These are phyloP conservation scores for Rhododendron molle DNA, from an alignment of 148 eudicot genomes.

Conservation along the genomic window DNA sequence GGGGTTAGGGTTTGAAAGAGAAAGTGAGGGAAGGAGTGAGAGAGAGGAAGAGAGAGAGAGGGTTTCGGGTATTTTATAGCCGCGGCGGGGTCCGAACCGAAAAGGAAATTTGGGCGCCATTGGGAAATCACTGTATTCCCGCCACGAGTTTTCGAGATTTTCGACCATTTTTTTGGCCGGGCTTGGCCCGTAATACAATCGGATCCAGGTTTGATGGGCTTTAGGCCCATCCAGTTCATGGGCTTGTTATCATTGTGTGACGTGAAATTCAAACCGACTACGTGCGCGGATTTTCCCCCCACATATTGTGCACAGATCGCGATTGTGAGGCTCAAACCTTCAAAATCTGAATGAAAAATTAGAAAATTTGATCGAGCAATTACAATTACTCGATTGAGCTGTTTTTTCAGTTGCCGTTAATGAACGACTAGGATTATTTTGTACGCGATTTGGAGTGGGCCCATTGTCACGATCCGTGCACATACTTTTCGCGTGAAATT, in stretches of 20 bases:
- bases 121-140: neutral
- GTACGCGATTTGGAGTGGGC: accelerated
- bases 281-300: too few species aligned
- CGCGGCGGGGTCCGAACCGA: neutral
- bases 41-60: neutral
- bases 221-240: neutral
- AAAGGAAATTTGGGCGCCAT: neutral
- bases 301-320: too few species aligned
- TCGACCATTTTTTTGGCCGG: neutral
- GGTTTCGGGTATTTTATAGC: neutral
- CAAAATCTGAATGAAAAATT: too few species aligned
- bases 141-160: slow-evolving; percentile 7
- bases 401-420: too few species aligned
- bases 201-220: neutral
- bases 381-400: too few species aligned
- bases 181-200: neutral
- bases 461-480: too few species aligned
- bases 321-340: too few species aligned
- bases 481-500: too few species aligned
- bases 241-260: neutral
- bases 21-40: neutral
- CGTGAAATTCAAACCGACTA: too few species aligned
- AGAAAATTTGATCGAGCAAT: too few species aligned
- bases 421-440: too few species aligned
- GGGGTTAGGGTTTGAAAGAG: neutral